These are phyloP conservation scores for Melanogaster broomeanus DNA, from an alignment of 768 basidiomycete genomes.

Conservation along the genomic window DNA sequence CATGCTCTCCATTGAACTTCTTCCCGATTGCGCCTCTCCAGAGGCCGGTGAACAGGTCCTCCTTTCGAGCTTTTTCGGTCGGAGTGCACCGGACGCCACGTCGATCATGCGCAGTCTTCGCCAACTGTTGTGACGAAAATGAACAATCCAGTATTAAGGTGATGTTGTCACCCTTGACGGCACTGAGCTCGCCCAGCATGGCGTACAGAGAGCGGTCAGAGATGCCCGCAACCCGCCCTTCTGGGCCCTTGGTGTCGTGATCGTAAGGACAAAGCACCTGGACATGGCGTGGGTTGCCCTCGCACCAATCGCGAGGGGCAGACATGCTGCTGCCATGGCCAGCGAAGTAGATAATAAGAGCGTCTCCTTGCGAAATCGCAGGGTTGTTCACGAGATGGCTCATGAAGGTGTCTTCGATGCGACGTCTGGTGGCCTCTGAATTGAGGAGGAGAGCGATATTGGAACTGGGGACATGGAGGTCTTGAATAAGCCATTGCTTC, in stretches of 20 bases:
- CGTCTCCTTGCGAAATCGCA: constrained; percentile 58
- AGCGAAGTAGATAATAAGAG: constrained; percentile 70
- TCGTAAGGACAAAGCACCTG: constrained; percentile 70
- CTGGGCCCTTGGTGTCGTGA: constrained; percentile 50
- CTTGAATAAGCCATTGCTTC: constrained; percentile 55
- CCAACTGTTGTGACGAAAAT: constrained; percentile 47
- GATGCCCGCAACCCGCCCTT: constrained; percentile 59
- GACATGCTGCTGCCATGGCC: constrained; percentile 66
- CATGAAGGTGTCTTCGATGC: constrained; percentile 63
- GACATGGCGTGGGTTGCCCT: constrained; percentile 41
- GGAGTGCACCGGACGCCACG: constrained; percentile 59
- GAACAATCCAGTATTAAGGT: constrained; percentile 68
- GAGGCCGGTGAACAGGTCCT: constrained; percentile 56
- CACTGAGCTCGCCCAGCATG: constrained; percentile 57
- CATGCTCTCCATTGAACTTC: constrained; percentile 38
- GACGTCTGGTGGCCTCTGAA: constrained; percentile 57
- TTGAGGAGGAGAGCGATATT: constrained; percentile 61
- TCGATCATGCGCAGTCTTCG: constrained; percentile 44
- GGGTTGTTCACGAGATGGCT: constrained; percentile 64
- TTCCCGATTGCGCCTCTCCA: constrained; percentile 50
- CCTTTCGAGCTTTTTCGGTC: constrained; percentile 51
- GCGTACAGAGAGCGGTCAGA: constrained; percentile 66
- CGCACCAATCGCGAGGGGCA: constrained; percentile 64
- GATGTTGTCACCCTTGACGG: constrained; percentile 67
- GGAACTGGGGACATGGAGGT: constrained; percentile 56